Base-by-base conservation (phyloP, 495 filamentous ascomycete species). In the Aspergillus indologenus region DNA sequence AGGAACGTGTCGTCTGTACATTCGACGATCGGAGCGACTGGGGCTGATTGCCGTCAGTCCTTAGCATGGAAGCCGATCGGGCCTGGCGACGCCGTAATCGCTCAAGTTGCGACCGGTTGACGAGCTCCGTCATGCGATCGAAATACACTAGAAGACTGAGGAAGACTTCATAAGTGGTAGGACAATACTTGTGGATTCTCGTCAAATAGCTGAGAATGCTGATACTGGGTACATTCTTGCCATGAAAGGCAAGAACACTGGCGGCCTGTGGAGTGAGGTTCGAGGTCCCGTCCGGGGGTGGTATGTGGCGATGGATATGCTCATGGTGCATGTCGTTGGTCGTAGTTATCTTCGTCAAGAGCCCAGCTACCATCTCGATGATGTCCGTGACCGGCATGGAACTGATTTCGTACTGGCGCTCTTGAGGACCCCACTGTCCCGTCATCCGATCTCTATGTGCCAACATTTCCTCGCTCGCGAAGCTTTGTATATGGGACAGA, bases 281-380 rank as follows among this genome's bases (percentile, higher is more conserved):
- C 24, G 79, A 70, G 5, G 85, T 81, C 12, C 83, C 85, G 52
- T 90, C 86, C 15, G 84, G 73, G 11, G 84, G 78, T 18, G 90
- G 86, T 59, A 91, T 84, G 56, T 87, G 82, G 52, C 87, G 77
- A 69, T 91, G 87, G 40, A 90, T 64, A 59, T 87, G 82, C 67
- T 97, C 91, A 73, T 97, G 91, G 65, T 97, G 93, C 34, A 85
- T 77, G 68, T 99, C 94, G 68, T 99, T 99, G 53, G 94, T 96
- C 2, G 90, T 92, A 5, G 94, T 97, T 62, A 99, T 99, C 73
- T 98, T 98, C 9, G 95, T 96, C 58, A 99, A 78, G 43, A 99
- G 85, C n/a, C 91, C 93, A 5, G 94, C 94, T 7, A 99, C 95
- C 95, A 99, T 99, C 73, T 99, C 95, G 73, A 99, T 99, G 64